Evolutionary conservation across 345 rosid genomes (phyloP).

Genomic region (Ricinus communis): DNA sequence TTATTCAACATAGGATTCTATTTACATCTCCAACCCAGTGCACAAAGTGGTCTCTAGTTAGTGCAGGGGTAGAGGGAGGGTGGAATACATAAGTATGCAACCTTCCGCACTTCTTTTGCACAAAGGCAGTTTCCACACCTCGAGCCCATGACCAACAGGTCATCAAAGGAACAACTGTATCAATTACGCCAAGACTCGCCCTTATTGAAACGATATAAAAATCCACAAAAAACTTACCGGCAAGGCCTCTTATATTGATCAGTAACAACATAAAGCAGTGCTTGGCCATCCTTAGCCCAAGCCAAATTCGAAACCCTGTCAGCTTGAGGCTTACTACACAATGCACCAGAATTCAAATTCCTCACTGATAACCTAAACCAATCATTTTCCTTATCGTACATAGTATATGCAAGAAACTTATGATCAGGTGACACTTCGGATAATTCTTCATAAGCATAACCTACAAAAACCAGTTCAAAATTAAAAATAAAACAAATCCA

Average conservation of each 20-base stretch:
- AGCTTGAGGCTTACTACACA: constrained; percentile 91
- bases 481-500: neutral
- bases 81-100: too few relatives aligned
- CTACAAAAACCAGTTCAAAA: constrained; percentile 35
- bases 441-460: constrained; percentile 92
- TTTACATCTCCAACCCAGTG: too few relatives aligned
- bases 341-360: constrained; percentile 84
- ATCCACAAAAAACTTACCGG: constrained; percentile 37
- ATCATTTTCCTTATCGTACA: constrained; percentile 95
- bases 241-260: constrained; percentile 82
- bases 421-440: constrained; percentile 93
- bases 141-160: too few relatives aligned
- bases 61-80: too few relatives aligned
- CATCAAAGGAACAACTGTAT: too few relatives aligned
- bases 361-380: constrained; percentile 73
- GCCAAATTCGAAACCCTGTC: constrained; percentile 78
- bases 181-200: too few relatives aligned
- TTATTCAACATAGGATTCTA: too few relatives aligned
- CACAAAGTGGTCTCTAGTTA: too few relatives aligned
- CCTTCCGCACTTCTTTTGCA: too few relatives aligned
- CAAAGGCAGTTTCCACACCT: too few relatives aligned
- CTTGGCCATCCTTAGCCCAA: constrained; percentile 89
- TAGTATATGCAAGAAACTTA: constrained; percentile 88
- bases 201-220: neutral
- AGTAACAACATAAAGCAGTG: constrained; percentile 82